Base-by-base conservation (phyloP, 495 filamentous ascomycete genomes). In the Cryomyces antarcticus region DNA sequence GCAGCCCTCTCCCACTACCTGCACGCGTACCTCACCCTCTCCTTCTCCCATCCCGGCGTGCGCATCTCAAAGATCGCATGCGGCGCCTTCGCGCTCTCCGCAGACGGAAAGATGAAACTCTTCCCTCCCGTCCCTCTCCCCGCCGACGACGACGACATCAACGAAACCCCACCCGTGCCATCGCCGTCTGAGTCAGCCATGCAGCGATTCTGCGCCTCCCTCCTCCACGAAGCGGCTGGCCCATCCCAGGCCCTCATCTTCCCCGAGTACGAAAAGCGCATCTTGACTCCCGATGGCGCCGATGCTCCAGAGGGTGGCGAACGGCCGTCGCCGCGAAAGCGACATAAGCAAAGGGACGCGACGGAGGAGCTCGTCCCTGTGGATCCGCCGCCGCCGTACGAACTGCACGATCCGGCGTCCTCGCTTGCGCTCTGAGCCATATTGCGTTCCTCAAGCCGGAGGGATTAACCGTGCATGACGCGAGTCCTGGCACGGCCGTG, bases 21-120 rank as follows among this genome's bases (percentile, higher is more conserved):
- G 4, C 37, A 41, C n/a, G 39, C 46, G 31, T 56, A 61, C 43
- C 48, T 55, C 12, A 56, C 54, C 30, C 31, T 61, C n/a, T 38
- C 41, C 27, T 48, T 59, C 31, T 41, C 47, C 6, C 44, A 57
- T 38, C 48, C 48, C 4, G 50, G 43, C 24, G 45, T 57, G 6
- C 17, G 39, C 4, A 52, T 61, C 7, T 49, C 50, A 4, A 48
- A 49, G 31, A 44, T 57, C 12, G 43, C 42, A 5, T 61, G 58
- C 41, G 41, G 41, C 4, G 41, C 41, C 9, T 57, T 61, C 36
- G 46, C 41, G 17, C 46, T 61, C 5, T 34, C 37, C 7, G 41
- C 44, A 5, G 52, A 61, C 4, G 52, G 48, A 9, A 54, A 49
- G 17, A 42, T 57, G 17, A 57, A 55, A 24, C 1, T 24, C 17